phyloP scores from a whole-genome alignment of 805 yeast species.

The Candida hungchunana region DNA sequence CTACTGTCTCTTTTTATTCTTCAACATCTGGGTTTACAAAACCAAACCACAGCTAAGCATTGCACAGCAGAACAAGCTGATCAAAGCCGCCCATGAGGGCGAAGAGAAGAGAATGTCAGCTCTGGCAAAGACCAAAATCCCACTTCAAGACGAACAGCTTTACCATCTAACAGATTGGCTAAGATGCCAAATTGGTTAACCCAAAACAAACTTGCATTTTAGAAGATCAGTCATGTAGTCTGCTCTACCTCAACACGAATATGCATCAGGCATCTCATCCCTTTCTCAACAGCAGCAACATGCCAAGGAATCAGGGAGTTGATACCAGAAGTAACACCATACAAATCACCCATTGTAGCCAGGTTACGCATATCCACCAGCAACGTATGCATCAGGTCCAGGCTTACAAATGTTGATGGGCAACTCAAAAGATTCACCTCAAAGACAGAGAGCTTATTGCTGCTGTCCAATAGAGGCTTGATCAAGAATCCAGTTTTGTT shows the following conservation, averaged over 20 bases:
- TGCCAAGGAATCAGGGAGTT: constrained; percentile 66
- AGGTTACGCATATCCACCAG: constrained; percentile 60
- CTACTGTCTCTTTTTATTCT: constrained; percentile 7
- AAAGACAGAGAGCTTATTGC: constrained; percentile 35
- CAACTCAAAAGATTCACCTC: constrained; percentile 72
- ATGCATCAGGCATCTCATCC: constrained; percentile 56
- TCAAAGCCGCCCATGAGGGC: no score
- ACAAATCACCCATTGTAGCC: constrained; percentile 36
- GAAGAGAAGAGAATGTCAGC: no score
- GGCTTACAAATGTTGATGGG: constrained; percentile 59
- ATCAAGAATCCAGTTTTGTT: constrained; percentile 66
- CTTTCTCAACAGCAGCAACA: constrained; percentile 59
- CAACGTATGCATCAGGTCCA: constrained; percentile 49
- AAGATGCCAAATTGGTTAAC: constrained; percentile 1
- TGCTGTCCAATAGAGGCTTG: constrained; percentile 32
- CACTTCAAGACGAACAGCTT: no score
- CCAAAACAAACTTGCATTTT: no score
- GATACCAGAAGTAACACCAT: constrained; percentile 31
- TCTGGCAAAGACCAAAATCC: no score
- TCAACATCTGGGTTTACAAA: constrained; percentile 17
- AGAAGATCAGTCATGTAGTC: no score
- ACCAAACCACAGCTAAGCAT: no score
- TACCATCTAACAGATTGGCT: constrained; percentile 7
- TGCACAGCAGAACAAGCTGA: no score
- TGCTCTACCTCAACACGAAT: constrained; percentile 24